Evolutionary conservation across 2,329 filamentous ascomycete genomes (phyloP), one percentile per base, ranked within the genome.

Genomic region (Cladorrhinum sp.): DNA sequence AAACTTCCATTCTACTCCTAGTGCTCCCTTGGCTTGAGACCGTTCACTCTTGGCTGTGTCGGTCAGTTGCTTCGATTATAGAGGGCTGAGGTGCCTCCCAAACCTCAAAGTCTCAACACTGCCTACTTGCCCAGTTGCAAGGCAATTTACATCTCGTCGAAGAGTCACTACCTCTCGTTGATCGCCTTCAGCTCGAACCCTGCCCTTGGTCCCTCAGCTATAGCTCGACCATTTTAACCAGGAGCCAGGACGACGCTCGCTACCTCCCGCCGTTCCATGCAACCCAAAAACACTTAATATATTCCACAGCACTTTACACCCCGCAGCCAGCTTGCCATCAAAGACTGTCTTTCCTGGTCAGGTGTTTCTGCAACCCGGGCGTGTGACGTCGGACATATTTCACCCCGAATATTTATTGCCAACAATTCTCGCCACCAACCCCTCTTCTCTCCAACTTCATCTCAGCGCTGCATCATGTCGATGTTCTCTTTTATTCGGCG

Each of bases 401-500:
- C 38, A 41, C 13, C 49, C 49, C 53, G 29, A 23, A 48, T 27
- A 41, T 22, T 22, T 29, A 24, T 24, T 41, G 22, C n/a, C 49
- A 48, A 38, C 22, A 38, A 13, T 24, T 6, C 13, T 36, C 45
- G 10, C 25, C 27, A 57, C 48, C n/a, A 3, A 12, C 49, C 54
- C 45, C 18, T 45, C 49, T 50, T 24, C 23, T 50, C 24, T 24
- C 23, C 22, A 16, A 49, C 32, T 45, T 55, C 32, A 38, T 18
- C 8, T 22, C 8, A 29, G 13, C 25, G 16, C 18, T n/a, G 13
- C 45, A 55, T 55, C 61, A 86, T 87, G 85, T 81, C 84, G 49
- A 78, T 87, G 63, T 83, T 87, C 67, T 80, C 78, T 4, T 75
- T 79, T 59, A 77, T 86, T 69, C 80, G 75, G 68, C 76, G 74